These are phyloP conservation scores for Fusarium tuaranense DNA, from an alignment of 2,329 filamentous ascomycete genomes.

Conservation along the genomic window DNA sequence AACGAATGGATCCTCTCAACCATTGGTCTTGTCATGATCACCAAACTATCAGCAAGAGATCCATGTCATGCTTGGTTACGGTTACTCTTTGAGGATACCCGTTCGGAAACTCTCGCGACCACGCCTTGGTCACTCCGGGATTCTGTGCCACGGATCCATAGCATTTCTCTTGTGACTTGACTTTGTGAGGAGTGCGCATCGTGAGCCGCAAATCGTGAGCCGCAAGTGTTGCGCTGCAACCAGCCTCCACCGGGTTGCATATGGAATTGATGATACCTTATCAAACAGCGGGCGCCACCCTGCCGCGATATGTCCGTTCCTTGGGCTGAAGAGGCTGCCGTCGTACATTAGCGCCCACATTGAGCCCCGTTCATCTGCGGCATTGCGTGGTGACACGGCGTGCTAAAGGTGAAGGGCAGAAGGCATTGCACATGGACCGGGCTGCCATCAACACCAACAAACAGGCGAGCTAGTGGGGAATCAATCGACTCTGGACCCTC, in stretches of 20 bases:
- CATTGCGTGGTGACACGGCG: not conserved
- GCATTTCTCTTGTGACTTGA: not conserved
- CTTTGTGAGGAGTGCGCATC: not conserved
- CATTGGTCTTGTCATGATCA: not conserved
- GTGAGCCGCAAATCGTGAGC: not conserved
- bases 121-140: not conserved
- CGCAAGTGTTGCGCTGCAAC: not conserved
- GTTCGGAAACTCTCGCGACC: not conserved
- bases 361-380: not conserved
- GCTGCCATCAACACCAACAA: slow-evolving; percentile 23
- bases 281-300: slow-evolving; percentile 27
- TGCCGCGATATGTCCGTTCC: slow-evolving; percentile 17
- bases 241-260: slow-evolving; percentile 2
- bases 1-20: not conserved
- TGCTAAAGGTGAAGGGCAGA: slow-evolving; percentile 7
- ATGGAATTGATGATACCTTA: slow-evolving; percentile 24
- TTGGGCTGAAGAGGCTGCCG: slow-evolving; percentile 21
- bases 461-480: slow-evolving; percentile 22
- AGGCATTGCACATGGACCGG: slow-evolving; percentile 11
- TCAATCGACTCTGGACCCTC: slow-evolving; percentile 17
- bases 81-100: not conserved
- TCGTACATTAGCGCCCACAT: slow-evolving; percentile 31
- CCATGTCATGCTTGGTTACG: slow-evolving; percentile 2
- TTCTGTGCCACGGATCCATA: not conserved
- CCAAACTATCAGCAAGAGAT: not conserved